Evolutionary conservation across 176 grass and related monocot species (phyloP).

Genomic region (Miscanthus lutarioriparius): DNA sequence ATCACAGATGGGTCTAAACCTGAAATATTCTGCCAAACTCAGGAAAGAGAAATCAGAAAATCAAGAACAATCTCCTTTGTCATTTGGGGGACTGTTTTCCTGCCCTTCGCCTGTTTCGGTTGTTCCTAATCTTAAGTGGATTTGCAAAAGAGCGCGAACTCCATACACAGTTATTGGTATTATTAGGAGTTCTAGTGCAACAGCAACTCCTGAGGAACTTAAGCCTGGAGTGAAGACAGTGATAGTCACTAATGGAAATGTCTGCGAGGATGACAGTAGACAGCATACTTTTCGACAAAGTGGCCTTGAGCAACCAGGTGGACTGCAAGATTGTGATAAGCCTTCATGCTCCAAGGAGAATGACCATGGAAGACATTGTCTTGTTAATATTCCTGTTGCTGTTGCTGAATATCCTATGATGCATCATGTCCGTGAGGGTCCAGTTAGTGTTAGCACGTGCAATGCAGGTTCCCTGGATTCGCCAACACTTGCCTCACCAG

Average conservation of each 20-base stretch:
- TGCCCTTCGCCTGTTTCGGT: conserved; percentile 49
- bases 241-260: conserved; percentile 35
- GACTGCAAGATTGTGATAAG: conserved; percentile 26
- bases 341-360: conserved; percentile 4
- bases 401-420: conserved; percentile 67
- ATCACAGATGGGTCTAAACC: conserved; percentile 79
- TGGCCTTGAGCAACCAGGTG: conserved; percentile 14
- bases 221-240: conserved; percentile 27
- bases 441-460: conserved; percentile 31
- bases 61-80: conserved; percentile 65
- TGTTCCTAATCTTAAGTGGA: conserved; percentile 81
- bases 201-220: conserved; percentile 34
- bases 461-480: conserved; percentile 43
- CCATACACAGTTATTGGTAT: conserved; percentile 69
- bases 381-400: conserved; percentile 51
- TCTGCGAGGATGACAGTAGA: conserved; percentile 8
- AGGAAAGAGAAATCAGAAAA: conserved; percentile 70
- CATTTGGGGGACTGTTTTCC: conserved; percentile 56
- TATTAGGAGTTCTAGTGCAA: conserved; percentile 33
- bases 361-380: conserved; percentile 17
- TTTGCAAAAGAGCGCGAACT: conserved; percentile 76
- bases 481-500: background rate
- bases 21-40: conserved; percentile 86
- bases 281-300: conserved; percentile 19
- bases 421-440: conserved; percentile 52